These are phyloP conservation scores for Lentinus tigrinus DNA, from an alignment of 768 basidiomycete genomes.

Conservation along the genomic window DNA sequence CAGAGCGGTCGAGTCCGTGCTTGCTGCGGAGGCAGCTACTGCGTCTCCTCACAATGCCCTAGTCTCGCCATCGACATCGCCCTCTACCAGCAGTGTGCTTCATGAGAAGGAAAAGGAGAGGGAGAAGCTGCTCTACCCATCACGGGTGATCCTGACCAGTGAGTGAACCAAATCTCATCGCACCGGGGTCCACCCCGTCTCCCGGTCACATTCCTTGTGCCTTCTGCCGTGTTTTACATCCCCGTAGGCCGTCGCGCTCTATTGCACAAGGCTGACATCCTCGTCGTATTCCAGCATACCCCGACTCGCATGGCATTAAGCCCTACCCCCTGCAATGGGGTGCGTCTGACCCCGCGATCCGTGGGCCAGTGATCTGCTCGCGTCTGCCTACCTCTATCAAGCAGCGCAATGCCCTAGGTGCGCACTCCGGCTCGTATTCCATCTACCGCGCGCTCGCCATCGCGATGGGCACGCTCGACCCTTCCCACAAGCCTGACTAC, in stretches of 20 bases:
- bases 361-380: slow-evolving; percentile 89
- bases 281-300: slow-evolving; percentile 54
- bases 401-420: slow-evolving; percentile 89
- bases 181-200: too few species aligned
- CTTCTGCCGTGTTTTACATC: too few species aligned
- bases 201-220: too few species aligned
- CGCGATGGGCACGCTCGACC: slow-evolving; percentile 81
- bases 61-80: slow-evolving; percentile 16
- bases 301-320: slow-evolving; percentile 87
- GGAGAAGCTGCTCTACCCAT: slow-evolving; percentile 77
- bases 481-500: slow-evolving; percentile 81
- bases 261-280: too few species aligned
- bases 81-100: not conserved
- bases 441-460: slow-evolving; percentile 93
- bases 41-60: slow-evolving; percentile 25
- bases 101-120: slow-evolving; percentile 54
- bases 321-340: slow-evolving; percentile 86
- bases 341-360: slow-evolving; percentile 54
- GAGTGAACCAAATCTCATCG: slow-evolving; percentile 30
- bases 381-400: slow-evolving; percentile 84
- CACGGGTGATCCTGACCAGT: slow-evolving; percentile 84
- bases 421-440: slow-evolving; percentile 90
- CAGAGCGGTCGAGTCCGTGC: slow-evolving; percentile 28
- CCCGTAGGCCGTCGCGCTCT: too few species aligned
- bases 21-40: slow-evolving; percentile 28